Conservation (phyloP, 371 early-diverging fungal species). For the Rhizopus sp. region DNA sequence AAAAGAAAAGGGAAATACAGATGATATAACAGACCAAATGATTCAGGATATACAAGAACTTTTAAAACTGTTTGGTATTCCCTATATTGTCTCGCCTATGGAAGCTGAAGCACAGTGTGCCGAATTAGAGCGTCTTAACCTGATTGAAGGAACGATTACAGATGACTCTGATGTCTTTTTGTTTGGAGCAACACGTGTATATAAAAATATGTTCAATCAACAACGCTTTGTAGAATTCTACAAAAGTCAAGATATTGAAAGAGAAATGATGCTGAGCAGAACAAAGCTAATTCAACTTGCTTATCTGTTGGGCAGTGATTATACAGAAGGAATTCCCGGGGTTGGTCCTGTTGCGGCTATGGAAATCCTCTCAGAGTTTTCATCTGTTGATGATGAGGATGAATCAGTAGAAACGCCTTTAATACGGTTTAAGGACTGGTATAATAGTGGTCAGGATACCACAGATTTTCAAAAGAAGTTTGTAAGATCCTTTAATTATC, state of each 20-base stretch:
- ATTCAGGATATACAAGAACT: conserved; percentile 73
- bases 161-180: conserved; percentile 99
- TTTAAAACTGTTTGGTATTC: conserved; percentile 94
- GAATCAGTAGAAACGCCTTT: conserved; percentile 38
- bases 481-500: conserved; percentile 42
- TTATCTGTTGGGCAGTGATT: conserved; percentile 97
- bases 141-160: conserved; percentile 97
- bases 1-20: conserved; percentile 66
- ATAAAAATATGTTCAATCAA: conserved; percentile 95
- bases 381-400: conserved; percentile 19
- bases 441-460: conserved; percentile 49
- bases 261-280: conserved; percentile 70
- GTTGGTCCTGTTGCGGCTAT: conserved; percentile 95
- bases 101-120: conserved; percentile 99
- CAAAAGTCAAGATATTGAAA: conserved; percentile 60
- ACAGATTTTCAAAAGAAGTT: conserved; percentile 59
- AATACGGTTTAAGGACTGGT: conserved; percentile 66
- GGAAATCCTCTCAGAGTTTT: conserved; percentile 83
- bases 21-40: conserved; percentile 72
- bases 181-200: conserved; percentile 91
- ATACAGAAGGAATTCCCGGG: conserved; percentile 93
- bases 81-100: conserved; percentile 92
- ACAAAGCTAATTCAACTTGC: conserved; percentile 85
- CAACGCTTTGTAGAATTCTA: conserved; percentile 89
- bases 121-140: conserved; percentile 57